Evolutionary conservation across 2,329 filamentous ascomycete species (phyloP), one percentile per base, ranked within the genome.

Genomic region (Talaromyces sp.): DNA sequence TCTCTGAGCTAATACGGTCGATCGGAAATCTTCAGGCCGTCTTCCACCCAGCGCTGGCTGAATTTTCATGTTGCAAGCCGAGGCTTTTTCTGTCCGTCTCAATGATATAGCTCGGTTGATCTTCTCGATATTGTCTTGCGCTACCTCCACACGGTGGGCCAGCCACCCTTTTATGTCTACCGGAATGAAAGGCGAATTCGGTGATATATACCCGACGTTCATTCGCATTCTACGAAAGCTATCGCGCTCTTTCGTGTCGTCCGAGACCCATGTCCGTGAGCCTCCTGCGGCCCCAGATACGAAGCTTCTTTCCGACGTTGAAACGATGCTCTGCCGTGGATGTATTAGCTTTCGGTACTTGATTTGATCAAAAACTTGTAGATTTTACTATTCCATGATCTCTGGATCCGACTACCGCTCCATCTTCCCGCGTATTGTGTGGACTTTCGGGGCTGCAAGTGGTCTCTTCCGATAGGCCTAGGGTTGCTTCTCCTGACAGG

Each of bases 241-340:
- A 33, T 74, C 74, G 24, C 69, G 66, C 63, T 74, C 72, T 58
- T 66, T 70, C 5, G 70, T 68, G 33, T 71, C 62, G 8, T 68
- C 60, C 47, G 70, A 72, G 35, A 70, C 63, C 74, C 74, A 76
- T 39, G 70, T 75, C 50, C 68, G 70, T 24, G 74, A 76, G 9
- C 69, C 66, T 47, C 62, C 33, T 5, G 13, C 27, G 54, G 31
- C 22, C 27, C 41, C 54, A 16, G 41, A 4, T 7, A 16, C 14
- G 14, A 57, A n/a, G 19, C 56, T 59, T 22, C 43, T 27, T 27
- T 58, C 62, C 33, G 54, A 37, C 13, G n/a, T 57, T 9, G 49
- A 45, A 13, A 41, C 7, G 3, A 31, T 57, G 13, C 27, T 47
- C 61, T 63, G 61, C 11, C 43, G 16, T 52, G 11, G 8, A 22